These are phyloP conservation scores for Raphanus sativus DNA, from an alignment of 345 rosid species.

Conservation along the genomic window DNA sequence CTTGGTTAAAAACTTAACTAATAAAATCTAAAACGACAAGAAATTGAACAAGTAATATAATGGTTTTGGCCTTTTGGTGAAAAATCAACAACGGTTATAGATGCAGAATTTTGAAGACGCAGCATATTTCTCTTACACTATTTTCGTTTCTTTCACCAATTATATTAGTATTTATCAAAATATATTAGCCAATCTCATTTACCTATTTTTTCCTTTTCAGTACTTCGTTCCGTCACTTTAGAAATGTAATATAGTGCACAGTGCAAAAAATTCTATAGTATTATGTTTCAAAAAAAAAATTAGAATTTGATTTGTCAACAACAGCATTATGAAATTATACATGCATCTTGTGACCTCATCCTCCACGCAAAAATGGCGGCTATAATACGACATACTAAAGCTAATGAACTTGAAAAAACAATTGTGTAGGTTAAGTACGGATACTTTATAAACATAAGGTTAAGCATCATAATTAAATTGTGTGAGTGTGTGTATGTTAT, in stretches of 20 bases:
- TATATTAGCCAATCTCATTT: constrained; percentile 6
- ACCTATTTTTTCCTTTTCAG: constrained; percentile 16
- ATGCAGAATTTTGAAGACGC: not conserved
- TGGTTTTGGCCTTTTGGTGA: not conserved
- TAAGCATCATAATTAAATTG: constrained; percentile 1
- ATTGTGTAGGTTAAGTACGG: constrained; percentile 20
- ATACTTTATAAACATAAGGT: constrained; percentile 14
- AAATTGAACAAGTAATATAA: not conserved
- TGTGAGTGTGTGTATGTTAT: not conserved
- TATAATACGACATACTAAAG: constrained; percentile 29
- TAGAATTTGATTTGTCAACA: not conserved
- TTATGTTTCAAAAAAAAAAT: no score
- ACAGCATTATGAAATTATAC: constrained; percentile 11
- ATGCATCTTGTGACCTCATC: constrained; percentile 37
- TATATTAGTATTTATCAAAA: not conserved
- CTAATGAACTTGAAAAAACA: constrained; percentile 9
- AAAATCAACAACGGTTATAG: not conserved
- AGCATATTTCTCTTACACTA: not conserved
- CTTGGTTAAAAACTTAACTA: not conserved
- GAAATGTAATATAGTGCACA: not conserved
- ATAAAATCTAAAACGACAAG: not conserved
- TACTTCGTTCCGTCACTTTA: not conserved
- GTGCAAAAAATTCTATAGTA: not conserved
- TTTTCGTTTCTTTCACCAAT: not conserved
- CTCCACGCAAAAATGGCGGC: constrained; percentile 41